Evolutionary conservation across 2,329 filamentous ascomycete species (phyloP).

Genomic region (Colletotrichum echinochloae): DNA sequence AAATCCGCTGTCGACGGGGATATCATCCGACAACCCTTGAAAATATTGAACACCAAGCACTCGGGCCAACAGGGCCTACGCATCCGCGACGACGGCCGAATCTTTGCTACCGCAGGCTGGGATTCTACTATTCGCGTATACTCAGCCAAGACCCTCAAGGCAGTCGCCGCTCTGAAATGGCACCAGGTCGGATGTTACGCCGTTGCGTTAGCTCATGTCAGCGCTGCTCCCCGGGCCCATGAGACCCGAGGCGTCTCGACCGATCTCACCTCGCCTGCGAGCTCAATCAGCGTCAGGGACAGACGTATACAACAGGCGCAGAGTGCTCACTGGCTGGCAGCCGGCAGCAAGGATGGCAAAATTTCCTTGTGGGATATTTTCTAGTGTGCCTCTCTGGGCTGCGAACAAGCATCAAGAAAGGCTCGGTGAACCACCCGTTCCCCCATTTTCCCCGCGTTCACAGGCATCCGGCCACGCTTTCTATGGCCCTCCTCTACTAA

Average conservation of each 20-base stretch:
- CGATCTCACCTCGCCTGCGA: slow-evolving; percentile 23
- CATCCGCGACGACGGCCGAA: slow-evolving; percentile 81
- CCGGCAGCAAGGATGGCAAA: slow-evolving; percentile 93
- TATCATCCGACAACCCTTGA: slow-evolving; percentile 61
- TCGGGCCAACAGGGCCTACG: slow-evolving; percentile 86
- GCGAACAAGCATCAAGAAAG: background rate
- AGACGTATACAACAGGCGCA: slow-evolving; percentile 73
- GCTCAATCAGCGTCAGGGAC: slow-evolving; percentile 67
- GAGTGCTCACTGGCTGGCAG: slow-evolving; percentile 87
- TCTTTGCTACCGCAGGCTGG: slow-evolving; percentile 95
- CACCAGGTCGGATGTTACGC: slow-evolving; percentile 90
- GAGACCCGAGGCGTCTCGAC: slow-evolving; percentile 19
- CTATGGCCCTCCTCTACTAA: background rate
- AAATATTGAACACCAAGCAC: slow-evolving; percentile 82
- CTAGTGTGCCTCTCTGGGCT: slow-evolving; percentile 52
- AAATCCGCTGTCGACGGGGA: background rate
- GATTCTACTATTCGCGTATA: slow-evolving; percentile 87
- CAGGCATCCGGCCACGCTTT: background rate
- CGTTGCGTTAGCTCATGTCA: slow-evolving; percentile 74
- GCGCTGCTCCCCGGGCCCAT: slow-evolving; percentile 12
- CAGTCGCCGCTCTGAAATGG: slow-evolving; percentile 94
- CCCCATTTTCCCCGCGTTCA: background rate
- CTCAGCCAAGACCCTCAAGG: slow-evolving; percentile 81
- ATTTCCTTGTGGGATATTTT: slow-evolving; percentile 97
- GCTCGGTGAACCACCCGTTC: background rate